Evolutionary conservation across 2,329 filamentous ascomycete genomes (phyloP).

Genomic region (Fusarium kyushuense): DNA sequence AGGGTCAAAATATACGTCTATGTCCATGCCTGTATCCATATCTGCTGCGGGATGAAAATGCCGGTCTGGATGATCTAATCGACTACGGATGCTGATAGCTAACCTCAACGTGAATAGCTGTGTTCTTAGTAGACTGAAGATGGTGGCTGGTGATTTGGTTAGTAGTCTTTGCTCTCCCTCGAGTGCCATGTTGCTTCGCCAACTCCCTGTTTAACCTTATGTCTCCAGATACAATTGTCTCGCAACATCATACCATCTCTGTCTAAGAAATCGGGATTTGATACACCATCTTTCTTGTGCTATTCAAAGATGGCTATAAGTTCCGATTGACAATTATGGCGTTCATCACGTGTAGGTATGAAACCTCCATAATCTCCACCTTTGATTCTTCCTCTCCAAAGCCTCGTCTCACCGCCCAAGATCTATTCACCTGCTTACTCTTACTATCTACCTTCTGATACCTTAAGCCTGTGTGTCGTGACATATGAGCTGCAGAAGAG

Average conservation of each 20-base stretch:
- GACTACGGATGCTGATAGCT: slow-evolving; percentile 9
- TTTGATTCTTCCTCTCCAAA: background rate
- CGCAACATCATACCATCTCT: slow-evolving; percentile 1
- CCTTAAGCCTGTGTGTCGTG: background rate
- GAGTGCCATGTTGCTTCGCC: slow-evolving; percentile 19
- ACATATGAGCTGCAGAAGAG: slow-evolving; percentile 29
- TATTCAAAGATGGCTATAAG: background rate
- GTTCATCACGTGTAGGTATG: slow-evolving; percentile 33
- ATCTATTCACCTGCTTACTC: background rate
- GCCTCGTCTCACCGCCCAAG: slow-evolving; percentile 33
- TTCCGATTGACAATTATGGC: slow-evolving; percentile 13
- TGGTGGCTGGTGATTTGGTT: slow-evolving; percentile 15
- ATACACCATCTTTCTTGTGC: background rate
- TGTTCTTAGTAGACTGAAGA: slow-evolving; percentile 8
- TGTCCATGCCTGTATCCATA: background rate
- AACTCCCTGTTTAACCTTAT: slow-evolving; percentile 5
- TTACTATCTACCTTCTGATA: background rate
- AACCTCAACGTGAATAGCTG: slow-evolving; percentile 2
- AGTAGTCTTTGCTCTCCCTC: slow-evolving; percentile 1
- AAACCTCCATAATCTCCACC: slow-evolving; percentile 27
- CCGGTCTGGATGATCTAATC: slow-evolving; percentile 20
- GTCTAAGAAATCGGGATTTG: background rate
- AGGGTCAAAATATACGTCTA: background rate
- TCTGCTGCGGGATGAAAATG: slow-evolving; percentile 10
- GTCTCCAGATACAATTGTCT: slow-evolving; percentile 14